Evolutionary conservation across 1,284 basidiomycete species (phyloP), one percentile per base, ranked within the genome.

Genomic region (Heterobasidion occidentale): DNA sequence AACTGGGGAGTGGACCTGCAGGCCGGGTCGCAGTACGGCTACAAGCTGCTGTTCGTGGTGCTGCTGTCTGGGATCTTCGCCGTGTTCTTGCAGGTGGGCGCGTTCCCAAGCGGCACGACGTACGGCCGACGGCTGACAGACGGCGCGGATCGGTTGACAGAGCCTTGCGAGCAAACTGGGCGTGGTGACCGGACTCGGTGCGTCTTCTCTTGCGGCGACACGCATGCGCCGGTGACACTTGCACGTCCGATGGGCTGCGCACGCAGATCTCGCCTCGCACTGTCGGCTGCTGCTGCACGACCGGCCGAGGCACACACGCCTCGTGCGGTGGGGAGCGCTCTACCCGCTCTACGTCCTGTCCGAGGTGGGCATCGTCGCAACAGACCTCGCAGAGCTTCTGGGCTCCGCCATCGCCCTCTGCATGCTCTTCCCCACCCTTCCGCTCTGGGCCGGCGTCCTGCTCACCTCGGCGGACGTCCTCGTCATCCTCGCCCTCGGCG

Each of bases 401-500:
- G 93, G 93, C 0, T 83, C 80, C n/a, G 89, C 88, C 3, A 90
- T 92, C 56, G 89, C 87, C 0, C 73, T 96, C 49, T 86, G 84
- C 66, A 73, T 96, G 71, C 77, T 96, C 45, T 92, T 95, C 65
- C 93, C 94, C 0, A 74, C 72, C 36, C 73, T 96, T 8, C 83
- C 92, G 36, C 74, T 94, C 7, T 94, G 84, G 79, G 89, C 83
- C 1, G 89, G 88, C 46, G 90, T 96, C 2, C 75, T 96, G 46
- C 76, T 97, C 59, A 97, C 94, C 1, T 86, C 86, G 0, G 77
- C 79, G 42, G 94, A 98, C 67, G 92, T 96, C 15, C 74, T 98
- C 55, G 65, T 97, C 57, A 77, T 94, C 42, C 78, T 90, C 49
- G 78, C 78, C 2, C 69, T 88, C 59, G 75, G 79, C 4, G 83